Evolutionary conservation across 768 basidiomycete species (phyloP).

Genomic region (Calvatia gigantea): DNA sequence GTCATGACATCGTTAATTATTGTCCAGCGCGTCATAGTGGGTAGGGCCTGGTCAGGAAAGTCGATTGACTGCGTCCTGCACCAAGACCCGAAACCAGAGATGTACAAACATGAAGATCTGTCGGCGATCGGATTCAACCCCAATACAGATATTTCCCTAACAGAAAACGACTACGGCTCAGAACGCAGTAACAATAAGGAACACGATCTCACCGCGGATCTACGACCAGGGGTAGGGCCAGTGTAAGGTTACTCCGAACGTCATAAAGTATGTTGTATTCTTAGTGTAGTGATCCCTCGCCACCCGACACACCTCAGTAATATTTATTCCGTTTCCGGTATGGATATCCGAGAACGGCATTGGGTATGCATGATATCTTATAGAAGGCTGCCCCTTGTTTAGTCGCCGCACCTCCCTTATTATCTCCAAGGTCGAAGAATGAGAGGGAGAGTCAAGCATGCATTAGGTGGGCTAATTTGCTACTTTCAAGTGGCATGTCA

Average conservation of each 20-base stretch:
- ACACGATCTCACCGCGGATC: neutral
- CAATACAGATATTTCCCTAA: slow-evolving; percentile 3
- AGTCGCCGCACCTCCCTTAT: too few species aligned
- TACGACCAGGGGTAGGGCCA: neutral
- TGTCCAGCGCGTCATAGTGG: slow-evolving; percentile 4
- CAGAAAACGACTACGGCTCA: slow-evolving; percentile 1
- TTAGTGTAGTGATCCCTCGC: neutral
- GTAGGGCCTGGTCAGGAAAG: slow-evolving; percentile 9
- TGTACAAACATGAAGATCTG: neutral
- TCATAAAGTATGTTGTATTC: neutral
- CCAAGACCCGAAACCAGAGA: neutral
- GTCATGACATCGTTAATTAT: slow-evolving; percentile 1
- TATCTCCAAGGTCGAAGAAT: too few species aligned
- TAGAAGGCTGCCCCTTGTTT: too few species aligned
- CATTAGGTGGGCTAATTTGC: too few species aligned
- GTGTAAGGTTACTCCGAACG: neutral
- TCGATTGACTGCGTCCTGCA: slow-evolving; percentile 7
- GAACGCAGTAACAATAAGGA: neutral
- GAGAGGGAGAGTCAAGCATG: too few species aligned
- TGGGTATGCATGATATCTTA: too few species aligned
- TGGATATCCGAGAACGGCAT: too few species aligned
- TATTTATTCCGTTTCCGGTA: neutral
- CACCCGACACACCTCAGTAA: neutral
- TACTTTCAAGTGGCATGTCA: too few species aligned
- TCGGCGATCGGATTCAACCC: slow-evolving; percentile 10